These are phyloP conservation scores for Vicia sativa DNA, from an alignment of 306 rosid genomes.

Conservation along the genomic window DNA sequence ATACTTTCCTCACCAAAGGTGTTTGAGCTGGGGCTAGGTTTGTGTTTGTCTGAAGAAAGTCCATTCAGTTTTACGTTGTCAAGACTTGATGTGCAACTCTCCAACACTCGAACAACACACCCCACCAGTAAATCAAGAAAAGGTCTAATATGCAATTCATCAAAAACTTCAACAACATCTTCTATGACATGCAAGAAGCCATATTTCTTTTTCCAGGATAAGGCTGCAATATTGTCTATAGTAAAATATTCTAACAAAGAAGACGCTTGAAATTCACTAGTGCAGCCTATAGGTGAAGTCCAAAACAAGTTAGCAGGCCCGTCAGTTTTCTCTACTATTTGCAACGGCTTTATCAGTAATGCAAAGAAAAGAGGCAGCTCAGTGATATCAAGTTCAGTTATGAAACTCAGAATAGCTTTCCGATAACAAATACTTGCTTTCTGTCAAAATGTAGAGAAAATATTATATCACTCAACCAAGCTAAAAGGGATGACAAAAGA, in stretches of 20 bases:
- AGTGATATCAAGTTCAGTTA: constrained; percentile 72
- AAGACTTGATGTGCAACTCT: constrained; percentile 70
- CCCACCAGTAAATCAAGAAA: constrained; percentile 83
- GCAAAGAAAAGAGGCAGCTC: constrained; percentile 92
- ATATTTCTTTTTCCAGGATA: constrained; percentile 81
- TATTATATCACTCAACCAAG: constrained; percentile 28
- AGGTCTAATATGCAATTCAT: constrained; percentile 71
- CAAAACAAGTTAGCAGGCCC: constrained; percentile 65
- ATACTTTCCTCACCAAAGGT: constrained; percentile 40
- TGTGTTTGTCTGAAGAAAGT: constrained; percentile 43
- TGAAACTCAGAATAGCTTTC: constrained; percentile 79
- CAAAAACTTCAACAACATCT: constrained; percentile 85
- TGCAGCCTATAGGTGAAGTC: constrained; percentile 51
- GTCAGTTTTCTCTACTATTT: constrained; percentile 58
- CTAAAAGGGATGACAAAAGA: constrained; percentile 1
- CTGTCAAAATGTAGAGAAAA: constrained; percentile 48
- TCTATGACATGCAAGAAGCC: constrained; percentile 88
- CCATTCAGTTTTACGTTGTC: constrained; percentile 44
- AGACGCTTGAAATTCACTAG: constrained; percentile 51
- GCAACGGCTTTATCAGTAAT: constrained; percentile 79
- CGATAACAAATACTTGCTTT: constrained; percentile 79
- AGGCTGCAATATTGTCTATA: constrained; percentile 53
- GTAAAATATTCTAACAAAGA: constrained; percentile 70
- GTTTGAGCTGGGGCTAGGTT: constrained; percentile 28
- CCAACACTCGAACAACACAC: constrained; percentile 82